These are phyloP conservation scores for Saccharomycopsis guyanensis DNA, from an alignment of 805 yeast genomes.

Conservation along the genomic window DNA sequence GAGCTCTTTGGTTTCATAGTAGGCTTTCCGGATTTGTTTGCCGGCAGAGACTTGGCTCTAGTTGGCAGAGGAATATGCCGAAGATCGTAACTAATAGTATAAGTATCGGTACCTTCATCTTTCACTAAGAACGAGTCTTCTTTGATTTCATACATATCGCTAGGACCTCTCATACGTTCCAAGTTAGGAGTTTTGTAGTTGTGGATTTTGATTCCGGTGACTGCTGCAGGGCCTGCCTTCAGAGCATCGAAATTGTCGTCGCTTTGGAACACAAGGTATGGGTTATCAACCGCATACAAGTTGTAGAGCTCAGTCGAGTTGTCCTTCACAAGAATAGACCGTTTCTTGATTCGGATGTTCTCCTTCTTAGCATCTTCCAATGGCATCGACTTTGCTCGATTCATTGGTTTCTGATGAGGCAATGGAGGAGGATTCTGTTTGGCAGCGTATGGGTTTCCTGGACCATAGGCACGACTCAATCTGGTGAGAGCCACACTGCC, in stretches of 20 bases:
- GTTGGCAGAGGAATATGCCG: background rate
- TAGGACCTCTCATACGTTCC: background rate
- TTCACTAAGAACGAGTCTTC: conserved; percentile 6
- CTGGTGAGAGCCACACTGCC: conserved; percentile 18
- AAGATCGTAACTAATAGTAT: conserved; percentile 1
- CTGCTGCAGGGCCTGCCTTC: background rate
- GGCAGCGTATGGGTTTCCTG: background rate
- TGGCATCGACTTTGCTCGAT: background rate
- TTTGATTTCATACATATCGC: conserved; percentile 1
- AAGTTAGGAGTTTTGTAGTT: conserved; percentile 1
- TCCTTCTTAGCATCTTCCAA: background rate
- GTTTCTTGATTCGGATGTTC: conserved; percentile 13
- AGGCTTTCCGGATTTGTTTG: background rate
- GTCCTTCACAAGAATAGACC: conserved; percentile 13
- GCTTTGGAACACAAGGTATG: conserved; percentile 1
- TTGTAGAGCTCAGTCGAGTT: conserved; percentile 7
- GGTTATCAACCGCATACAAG: conserved; percentile 16
- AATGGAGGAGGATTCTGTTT: background rate
- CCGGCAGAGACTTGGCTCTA: background rate
- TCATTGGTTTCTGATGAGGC: background rate
- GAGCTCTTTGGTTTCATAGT: background rate
- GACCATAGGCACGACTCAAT: conserved; percentile 13
- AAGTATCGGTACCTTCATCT: conserved; percentile 8
- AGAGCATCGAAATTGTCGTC: background rate
- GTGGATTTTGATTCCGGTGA: conserved; percentile 1